Conservation (phyloP, 257 asterid genomes). For the Solanum okadae region DNA sequence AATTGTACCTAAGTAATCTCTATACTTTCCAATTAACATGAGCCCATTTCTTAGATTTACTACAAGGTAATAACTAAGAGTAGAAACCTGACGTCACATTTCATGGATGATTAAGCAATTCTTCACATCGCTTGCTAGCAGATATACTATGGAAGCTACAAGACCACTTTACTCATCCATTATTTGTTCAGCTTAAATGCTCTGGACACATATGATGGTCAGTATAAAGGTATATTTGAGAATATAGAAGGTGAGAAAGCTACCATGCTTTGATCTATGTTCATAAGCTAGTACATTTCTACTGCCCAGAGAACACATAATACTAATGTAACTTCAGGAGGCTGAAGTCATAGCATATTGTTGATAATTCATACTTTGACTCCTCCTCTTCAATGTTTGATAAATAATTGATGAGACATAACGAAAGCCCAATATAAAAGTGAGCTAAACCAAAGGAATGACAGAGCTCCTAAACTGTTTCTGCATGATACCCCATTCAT, state of each 20-base stretch:
- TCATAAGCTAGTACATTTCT: neutral
- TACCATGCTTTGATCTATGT: neutral
- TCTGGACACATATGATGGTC: neutral
- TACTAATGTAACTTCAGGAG: neutral
- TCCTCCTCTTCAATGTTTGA: neutral
- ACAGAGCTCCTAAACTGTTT: neutral
- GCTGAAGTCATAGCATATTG: neutral
- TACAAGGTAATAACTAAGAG: neutral
- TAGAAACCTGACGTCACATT: neutral
- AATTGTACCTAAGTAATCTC: neutral
- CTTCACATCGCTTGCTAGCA: neutral
- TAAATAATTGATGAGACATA: neutral
- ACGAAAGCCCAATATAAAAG: neutral
- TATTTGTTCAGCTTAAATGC: neutral
- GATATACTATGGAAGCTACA: neutral
- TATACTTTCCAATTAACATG: neutral
- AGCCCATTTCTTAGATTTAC: neutral
- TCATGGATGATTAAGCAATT: neutral
- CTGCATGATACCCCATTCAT: neutral
- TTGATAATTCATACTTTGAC: neutral
- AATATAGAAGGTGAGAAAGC: neutral
- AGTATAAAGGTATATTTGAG: neutral
- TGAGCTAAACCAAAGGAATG: neutral
- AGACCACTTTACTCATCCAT: neutral
- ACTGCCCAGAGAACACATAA: neutral